Evolutionary conservation across 176 grass and related monocot genomes (phyloP).

Genomic region (Carex cristatella): DNA sequence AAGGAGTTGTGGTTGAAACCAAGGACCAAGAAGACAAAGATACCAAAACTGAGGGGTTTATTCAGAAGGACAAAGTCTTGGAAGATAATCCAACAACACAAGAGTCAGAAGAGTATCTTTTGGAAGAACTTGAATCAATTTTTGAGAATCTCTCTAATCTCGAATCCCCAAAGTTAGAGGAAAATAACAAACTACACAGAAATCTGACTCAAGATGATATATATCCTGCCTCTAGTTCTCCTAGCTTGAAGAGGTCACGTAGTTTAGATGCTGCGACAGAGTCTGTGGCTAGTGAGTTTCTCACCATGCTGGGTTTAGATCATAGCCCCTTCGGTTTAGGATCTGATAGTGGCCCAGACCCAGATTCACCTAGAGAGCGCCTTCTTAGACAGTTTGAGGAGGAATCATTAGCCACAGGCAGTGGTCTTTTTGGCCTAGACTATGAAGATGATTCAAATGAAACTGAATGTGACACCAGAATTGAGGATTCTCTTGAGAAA

Average conservation of each 20-base stretch:
- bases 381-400: constrained; percentile 91
- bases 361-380: constrained; percentile 71
- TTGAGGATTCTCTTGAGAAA: neutral
- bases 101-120: constrained; percentile 30
- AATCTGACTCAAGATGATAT: constrained; percentile 37
- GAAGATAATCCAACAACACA: constrained; percentile 25
- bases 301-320: constrained; percentile 80
- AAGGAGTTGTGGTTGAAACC: constrained; percentile 46
- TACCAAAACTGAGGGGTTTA: constrained; percentile 11
- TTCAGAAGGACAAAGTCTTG: constrained; percentile 5
- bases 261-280: constrained; percentile 69
- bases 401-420: constrained; percentile 65
- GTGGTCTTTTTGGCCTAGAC: constrained; percentile 54
- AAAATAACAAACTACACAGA: constrained; percentile 31
- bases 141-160: constrained; percentile 44
- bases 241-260: constrained; percentile 40
- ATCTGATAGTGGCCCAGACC: constrained; percentile 50
- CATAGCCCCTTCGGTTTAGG: constrained; percentile 56
- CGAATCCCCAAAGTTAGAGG: constrained; percentile 42
- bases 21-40: constrained; percentile 32
- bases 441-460: constrained; percentile 26
- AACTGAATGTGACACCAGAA: constrained; percentile 22
- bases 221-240: constrained; percentile 29
- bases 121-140: constrained; percentile 44
- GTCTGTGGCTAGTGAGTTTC: constrained; percentile 72